Evolutionary conservation across 164 flowering plant species (phyloP), one percentile per base, ranked within the genome.

Genomic region (Magnolia changhungtana): DNA sequence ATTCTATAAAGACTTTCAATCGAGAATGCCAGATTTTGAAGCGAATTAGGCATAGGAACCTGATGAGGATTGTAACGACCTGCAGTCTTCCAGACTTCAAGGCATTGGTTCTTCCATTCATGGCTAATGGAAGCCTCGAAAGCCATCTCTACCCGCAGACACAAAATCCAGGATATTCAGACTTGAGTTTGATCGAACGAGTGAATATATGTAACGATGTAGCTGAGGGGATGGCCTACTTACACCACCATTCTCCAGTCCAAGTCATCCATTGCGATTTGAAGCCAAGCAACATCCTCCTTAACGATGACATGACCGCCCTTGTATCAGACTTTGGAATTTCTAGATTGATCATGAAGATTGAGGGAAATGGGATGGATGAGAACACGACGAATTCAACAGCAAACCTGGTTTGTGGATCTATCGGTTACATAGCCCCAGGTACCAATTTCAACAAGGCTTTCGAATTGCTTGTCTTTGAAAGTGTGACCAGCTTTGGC

Each of bases 211-310:
- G 80, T 19, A 79, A 81, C 9, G 86, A 79, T 27, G 65, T 81
- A 67, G 83, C 83, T 24, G 83, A 83, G 61, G 83, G 83, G 67
- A 66, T 83, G 77, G 80, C 86, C 14, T 83, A 81, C 64, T 67
- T 83, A 79, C 85, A 83, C 73, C 85, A 83, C 67, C 83, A 83
- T 73, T 81, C 86, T 31, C 86, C 82, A 6, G 80, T 81, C 52
- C 77, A 81, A 69, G 79, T 81, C 71, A 81, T 83, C 69, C 85
- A 81, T 63, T 77, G 83, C 73, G 85, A 83, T 67, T 78, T 83
- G 78, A 81, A 83, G 80, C 83, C 82, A 3, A 79, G 82, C 73
- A 83, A 80, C 59, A 79, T 83, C 63, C 81, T 75, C 50, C 82
- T 83, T 4, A 81, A 79, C 27, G 70, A 81, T 45, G 81, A 79